Evolutionary conservation across 352 stramenopile species (phyloP), one percentile per base, ranked within the genome.

Genomic region (Phytopythium oedochilum): DNA sequence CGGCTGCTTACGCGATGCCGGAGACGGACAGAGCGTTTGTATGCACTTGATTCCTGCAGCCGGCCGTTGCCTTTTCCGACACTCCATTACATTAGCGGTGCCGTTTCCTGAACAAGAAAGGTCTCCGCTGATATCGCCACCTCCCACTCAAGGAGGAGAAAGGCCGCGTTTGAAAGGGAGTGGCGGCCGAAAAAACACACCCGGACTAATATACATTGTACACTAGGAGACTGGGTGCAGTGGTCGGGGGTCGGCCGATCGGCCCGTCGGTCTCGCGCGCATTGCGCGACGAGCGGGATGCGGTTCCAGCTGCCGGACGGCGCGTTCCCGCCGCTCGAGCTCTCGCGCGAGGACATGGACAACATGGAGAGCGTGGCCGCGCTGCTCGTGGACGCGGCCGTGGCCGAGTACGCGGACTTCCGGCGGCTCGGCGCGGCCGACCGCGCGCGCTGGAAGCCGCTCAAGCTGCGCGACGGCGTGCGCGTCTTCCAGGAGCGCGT

Each of bases 311-410:
- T 78, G 58, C 54, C 66, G n/a, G 34, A 57, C 10, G 60, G 66
- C 18, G 73, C 70, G 38, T 83, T 78, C 55, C 62, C 70, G 45
- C 54, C 61, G 35, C 53, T 84, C 17, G 50, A 71, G 44, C 66
- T 81, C 22, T 67, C 61, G 34, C 66, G 66, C 20, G 66, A 74
- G 31, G 46, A 59, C 35, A 72, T 73, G 57, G 59, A 78, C 50
- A 61, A 71, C 51, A 69, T 76, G 39, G 66, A 67, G 31, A 71
- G 56, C 44, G 71, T 77, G 40, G 59, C 66, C 14, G 31, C 57
- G 10, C 49, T 63, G 57, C 67, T 73, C 35, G 63, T 76, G 22
- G 53, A 70, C 45, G 54, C 60, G 15, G 53, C 73, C 22, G 54
- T 80, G 18, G 57, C 55, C 12, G 70, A 74, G 28, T 71, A 63